Percentiles rank a stretch among this genome's conserved stretches.
Evolutionary conservation across 1,284 basidiomycete genomes (phyloP).

Genomic region (Ganoderma meredithae): DNA sequence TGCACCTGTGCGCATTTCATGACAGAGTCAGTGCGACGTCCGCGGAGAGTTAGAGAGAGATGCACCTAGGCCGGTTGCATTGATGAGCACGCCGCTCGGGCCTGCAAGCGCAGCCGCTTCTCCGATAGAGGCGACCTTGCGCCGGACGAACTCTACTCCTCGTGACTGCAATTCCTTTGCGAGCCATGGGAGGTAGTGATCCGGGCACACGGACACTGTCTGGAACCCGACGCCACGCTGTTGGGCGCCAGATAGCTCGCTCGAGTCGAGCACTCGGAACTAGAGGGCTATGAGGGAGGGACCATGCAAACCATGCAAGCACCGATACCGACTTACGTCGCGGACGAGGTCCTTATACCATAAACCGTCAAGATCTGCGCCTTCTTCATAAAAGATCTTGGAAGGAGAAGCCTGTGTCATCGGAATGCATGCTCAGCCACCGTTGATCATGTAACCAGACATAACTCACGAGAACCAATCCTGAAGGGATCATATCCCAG

Average conservation of each 20-base stretch:
- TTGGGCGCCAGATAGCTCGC: constrained; percentile 46
- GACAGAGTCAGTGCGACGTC: constrained; percentile 10
- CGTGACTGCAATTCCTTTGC: constrained; percentile 47
- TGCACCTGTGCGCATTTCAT: constrained; percentile 54
- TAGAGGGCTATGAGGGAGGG: constrained; percentile 31
- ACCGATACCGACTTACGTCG: constrained; percentile 48
- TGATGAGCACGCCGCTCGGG: constrained; percentile 49
- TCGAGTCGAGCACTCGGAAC: constrained; percentile 47
- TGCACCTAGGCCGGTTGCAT: constrained; percentile 56
- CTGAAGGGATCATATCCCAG: constrained; percentile 56
- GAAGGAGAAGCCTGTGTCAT: constrained; percentile 49
- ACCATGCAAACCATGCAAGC: constrained; percentile 1
- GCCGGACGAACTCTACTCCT: constrained; percentile 43
- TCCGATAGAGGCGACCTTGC: constrained; percentile 45
- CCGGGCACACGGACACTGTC: constrained; percentile 57
- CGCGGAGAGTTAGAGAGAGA: not conserved
- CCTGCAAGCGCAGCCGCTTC: constrained; percentile 50
- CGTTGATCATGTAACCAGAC: not conserved
- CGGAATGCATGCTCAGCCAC: not conserved
- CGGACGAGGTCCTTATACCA: constrained; percentile 63
- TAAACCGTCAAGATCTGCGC: constrained; percentile 42
- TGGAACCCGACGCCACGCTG: constrained; percentile 50
- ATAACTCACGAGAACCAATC: constrained; percentile 51
- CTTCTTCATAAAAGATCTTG: constrained; percentile 46
- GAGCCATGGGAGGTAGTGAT: constrained; percentile 57